These are phyloP conservation scores for Orychophragmus violaceus DNA, from an alignment of 345 rosid species.

Conservation along the genomic window DNA sequence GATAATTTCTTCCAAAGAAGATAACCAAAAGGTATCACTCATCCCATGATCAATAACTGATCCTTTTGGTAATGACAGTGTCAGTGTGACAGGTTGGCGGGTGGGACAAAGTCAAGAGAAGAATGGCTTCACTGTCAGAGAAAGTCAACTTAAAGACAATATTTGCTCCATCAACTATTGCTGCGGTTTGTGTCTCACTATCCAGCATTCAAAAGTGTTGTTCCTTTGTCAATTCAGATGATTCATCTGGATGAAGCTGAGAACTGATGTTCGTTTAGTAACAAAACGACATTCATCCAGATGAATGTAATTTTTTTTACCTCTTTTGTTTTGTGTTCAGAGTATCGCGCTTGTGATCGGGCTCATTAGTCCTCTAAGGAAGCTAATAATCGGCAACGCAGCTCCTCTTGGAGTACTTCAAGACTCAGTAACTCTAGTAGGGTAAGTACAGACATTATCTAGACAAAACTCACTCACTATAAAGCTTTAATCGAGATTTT, in stretches of 20 bases:
- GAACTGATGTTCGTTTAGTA: too few species aligned
- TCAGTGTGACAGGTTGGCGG: constrained; percentile 27
- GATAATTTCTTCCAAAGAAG: constrained; percentile 29
- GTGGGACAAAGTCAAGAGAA: constrained; percentile 25
- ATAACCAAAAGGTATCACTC: constrained; percentile 13
- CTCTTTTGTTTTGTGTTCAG: constrained; percentile 25
- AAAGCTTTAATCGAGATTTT: background rate
- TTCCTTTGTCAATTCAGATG: too few species aligned
- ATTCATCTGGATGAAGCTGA: too few species aligned
- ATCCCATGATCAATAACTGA: background rate
- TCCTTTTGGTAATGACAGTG: constrained; percentile 5
- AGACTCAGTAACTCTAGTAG: constrained; percentile 47
- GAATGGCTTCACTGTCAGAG: constrained; percentile 10
- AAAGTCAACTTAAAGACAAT: constrained; percentile 40
- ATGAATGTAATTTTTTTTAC: background rate
- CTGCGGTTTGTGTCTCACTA: constrained; percentile 23
- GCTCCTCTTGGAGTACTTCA: constrained; percentile 63
- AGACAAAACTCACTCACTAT: background rate
- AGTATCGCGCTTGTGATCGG: constrained; percentile 49
- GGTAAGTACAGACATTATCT: constrained; percentile 33
- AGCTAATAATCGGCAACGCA: constrained; percentile 38
- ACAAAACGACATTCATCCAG: too few species aligned
- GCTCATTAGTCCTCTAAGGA: constrained; percentile 35
- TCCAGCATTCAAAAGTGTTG: background rate
- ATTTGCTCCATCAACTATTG: constrained; percentile 56